Conservation (phyloP, 805 yeast species). For the Nakazawaea holstii region DNA sequence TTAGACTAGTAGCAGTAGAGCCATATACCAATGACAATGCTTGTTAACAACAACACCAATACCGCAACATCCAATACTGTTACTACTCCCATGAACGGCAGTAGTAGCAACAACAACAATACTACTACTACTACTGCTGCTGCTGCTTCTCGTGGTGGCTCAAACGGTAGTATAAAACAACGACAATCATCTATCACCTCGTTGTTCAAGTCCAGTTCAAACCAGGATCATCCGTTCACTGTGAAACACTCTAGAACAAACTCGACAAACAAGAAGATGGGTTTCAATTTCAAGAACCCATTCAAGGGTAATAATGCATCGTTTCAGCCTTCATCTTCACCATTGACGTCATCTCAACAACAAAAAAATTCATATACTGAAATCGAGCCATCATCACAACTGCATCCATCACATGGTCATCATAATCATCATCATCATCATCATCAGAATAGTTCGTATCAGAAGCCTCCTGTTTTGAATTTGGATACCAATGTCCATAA, state of each 20-base stretch:
- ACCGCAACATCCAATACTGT: not conserved
- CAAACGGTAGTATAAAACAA: not conserved
- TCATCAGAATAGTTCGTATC: not conserved
- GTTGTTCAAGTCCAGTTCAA: conserved; percentile 7
- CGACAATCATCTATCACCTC: conserved; percentile 8
- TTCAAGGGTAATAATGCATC: conserved; percentile 1
- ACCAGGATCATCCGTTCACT: not conserved
- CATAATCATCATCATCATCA: not conserved
- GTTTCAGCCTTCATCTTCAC: not conserved
- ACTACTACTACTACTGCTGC: conserved; percentile 1
- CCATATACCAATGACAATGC: conserved; percentile 12
- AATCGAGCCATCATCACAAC: too few species aligned
- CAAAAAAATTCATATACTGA: not conserved
- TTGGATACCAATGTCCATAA: not conserved
- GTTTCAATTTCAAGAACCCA: conserved; percentile 10
- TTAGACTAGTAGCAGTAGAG: too few species aligned
- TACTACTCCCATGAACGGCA: not conserved
- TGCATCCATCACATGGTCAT: not conserved
- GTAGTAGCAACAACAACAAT: conserved; percentile 6
- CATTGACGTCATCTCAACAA: not conserved
- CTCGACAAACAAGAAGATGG: conserved; percentile 5
- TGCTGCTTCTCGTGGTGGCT: not conserved
- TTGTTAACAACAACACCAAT: conserved; percentile 8
- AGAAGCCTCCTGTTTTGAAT: conserved; percentile 1
- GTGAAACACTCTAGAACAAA: conserved; percentile 5